Conservation (phyloP, 2,329 filamentous ascomycete species). For the Boeremia lycopersici region DNA sequence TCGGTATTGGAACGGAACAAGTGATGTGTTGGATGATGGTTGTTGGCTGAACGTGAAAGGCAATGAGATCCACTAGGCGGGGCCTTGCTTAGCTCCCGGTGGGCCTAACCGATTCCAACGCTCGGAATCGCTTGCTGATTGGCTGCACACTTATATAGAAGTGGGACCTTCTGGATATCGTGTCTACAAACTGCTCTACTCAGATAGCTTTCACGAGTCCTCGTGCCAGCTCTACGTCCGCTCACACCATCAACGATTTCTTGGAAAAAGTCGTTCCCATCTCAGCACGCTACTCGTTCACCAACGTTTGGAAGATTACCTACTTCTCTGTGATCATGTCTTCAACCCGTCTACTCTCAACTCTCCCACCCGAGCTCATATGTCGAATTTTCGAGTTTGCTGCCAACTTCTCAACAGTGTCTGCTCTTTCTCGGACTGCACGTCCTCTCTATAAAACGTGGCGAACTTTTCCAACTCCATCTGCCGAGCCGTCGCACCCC, state of each 20-base stretch:
- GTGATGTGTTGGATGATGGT: not conserved
- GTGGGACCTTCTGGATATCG: not conserved
- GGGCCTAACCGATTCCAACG: not conserved
- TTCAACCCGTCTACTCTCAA: constrained; percentile 14
- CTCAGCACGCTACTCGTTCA: not conserved
- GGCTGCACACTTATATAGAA: not conserved
- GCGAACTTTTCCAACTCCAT: constrained; percentile 20
- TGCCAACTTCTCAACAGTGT: constrained; percentile 21
- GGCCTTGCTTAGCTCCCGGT: not conserved
- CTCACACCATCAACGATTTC: not conserved
- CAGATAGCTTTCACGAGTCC: not conserved
- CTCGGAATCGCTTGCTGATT: not conserved
- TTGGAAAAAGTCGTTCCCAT: not conserved
- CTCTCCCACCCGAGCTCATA: constrained; percentile 24
- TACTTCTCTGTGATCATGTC: constrained; percentile 2
- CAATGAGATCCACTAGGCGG: not conserved
- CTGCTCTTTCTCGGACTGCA: constrained; percentile 24
- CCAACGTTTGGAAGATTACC: not conserved
- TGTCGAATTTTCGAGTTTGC: constrained; percentile 22
- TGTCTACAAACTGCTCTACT: not conserved
- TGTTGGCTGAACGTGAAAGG: not conserved
- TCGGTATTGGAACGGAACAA: not conserved
- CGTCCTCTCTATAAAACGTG: constrained; percentile 22
- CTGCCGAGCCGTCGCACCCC: constrained; percentile 18
- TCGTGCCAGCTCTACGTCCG: not conserved